Base-by-base conservation (phyloP, 306 rosid genomes). In the Pterocarpus santalinus region DNA sequence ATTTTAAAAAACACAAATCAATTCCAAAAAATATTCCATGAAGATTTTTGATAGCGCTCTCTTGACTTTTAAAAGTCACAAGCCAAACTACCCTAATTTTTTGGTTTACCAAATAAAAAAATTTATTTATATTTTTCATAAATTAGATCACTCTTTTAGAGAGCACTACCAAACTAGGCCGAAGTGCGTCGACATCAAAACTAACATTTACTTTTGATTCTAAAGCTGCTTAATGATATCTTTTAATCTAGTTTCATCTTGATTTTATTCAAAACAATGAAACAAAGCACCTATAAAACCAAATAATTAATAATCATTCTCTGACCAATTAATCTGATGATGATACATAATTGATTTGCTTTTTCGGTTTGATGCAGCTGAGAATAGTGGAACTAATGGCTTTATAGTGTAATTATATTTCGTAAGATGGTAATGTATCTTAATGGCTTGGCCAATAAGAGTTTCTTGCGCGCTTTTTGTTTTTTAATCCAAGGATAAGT, bases 221-320 rank as follows among this genome's bases (percentile, higher is more conserved):
- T 58, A 36, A 47, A 46, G 35, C 1, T 60, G 51, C 13, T 69
- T 75, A 16, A n/a, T 58, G 57, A 8, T 4, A 66, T 47, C 46
- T 15, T 35, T 47, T 22, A 22, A 16, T 58, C 9, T 28, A 62
- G 36, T 80, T 73, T 51, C 52, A 10, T 80, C 33, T 49, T 51
- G 53, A 44, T 64, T 38, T 63, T 52, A 73, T 74, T 73, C 43
- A 30, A 43, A 65, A 77, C 63, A 70, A 63, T 39, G 53, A 5
- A 65, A 65, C 58, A 78, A 79, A 66, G 65, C 16, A 30, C 14
- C 32, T 16, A 66, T 72, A 28, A 22, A 73, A 57, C 66, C 49
- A 58, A 72, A 78, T 83, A 78, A 78, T 72, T 73, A 78, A 82
- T n/a, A 46, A 83, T 77, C 65, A 83, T 83, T 83, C 62, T 39